Base-by-base conservation (phyloP, 2,329 filamentous ascomycete genomes). In the Teratosphaeria zuluensis region DNA sequence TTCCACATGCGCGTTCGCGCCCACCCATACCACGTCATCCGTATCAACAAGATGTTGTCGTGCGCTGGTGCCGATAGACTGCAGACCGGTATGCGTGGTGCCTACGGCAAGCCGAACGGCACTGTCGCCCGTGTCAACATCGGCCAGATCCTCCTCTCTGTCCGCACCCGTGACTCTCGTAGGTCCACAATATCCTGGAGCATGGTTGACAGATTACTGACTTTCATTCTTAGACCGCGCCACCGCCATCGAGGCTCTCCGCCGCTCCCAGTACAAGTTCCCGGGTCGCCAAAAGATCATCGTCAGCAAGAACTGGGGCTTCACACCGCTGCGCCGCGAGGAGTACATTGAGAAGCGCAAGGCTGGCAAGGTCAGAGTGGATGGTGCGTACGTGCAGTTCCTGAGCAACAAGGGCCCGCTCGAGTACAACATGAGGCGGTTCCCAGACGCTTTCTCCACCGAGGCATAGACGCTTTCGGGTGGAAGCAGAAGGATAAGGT, bases 31-130 rank as follows among this genome's bases (percentile, higher is more conserved):
- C 94, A 99, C 85, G 94, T 99, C 81, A 89, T 99, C 85, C 94
- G 94, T 82, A 99, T 99, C 92, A 99, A 99, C 91, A 99, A 99
- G 89, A 99, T 99, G 94, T 92, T 99, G 90, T 97, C 94, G 77
- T 99, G 94, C 81, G 94, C 94, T 76, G 94, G 94, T 86, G 94
- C 94, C 87, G 94, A 99, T 97, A 91, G 94, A 88, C 85, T 99
- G 80, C 94, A 99, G 83, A 99, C 94, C 72, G 94, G 94, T 85
- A 99, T 99, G 94, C 92, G 94, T 88, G 94, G 94, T 87, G 94
- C 94, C 73, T 99, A 91, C 87, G 94, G 94, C 77, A 99, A 99
- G 88, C 94, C 94, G 79, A 95, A 97, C 85, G 94, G 94, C 77
- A 88, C 85, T 74, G 94, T 99, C 76, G 94, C 94, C 78, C 94